A percentile compares a stretch with the other conserved stretches of the same genome.
Conservation (phyloP, 257 asterid genomes). For the Solanum boliviense region DNA sequence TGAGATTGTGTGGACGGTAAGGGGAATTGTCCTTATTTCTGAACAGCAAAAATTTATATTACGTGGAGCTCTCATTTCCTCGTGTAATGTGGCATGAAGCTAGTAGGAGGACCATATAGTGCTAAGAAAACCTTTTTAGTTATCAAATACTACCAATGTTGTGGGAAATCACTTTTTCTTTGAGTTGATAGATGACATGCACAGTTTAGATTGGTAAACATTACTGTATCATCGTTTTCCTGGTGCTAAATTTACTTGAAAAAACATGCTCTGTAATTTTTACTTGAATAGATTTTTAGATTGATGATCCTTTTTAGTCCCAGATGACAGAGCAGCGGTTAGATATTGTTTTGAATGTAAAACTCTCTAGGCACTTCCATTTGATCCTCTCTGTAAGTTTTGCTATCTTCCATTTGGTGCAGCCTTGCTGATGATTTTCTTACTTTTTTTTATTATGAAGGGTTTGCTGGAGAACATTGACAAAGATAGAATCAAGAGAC, state of each 20-base stretch:
- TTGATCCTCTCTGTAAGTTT: not conserved
- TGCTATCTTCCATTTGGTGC: not conserved
- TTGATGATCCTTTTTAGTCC: not conserved
- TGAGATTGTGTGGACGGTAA: conserved; percentile 96
- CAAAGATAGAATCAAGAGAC: conserved; percentile 38
- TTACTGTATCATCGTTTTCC: not conserved
- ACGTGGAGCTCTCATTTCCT: not conserved
- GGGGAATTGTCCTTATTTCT: not conserved
- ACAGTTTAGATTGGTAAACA: not conserved
- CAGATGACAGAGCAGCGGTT: not conserved
- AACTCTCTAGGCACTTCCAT: not conserved
- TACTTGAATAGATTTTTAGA: not conserved
- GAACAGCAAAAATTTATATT: not conserved
- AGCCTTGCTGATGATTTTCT: not conserved
- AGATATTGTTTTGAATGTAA: not conserved
- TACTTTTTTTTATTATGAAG: conserved; percentile 3
- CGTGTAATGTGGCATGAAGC: not conserved
- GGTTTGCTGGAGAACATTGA: conserved; percentile 43
- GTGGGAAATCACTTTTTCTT: not conserved
- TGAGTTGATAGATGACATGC: not conserved
- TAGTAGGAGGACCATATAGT: not conserved
- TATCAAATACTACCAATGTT: not conserved
- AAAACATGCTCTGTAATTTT: not conserved
- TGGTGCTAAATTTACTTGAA: not conserved
- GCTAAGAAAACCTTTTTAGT: not conserved